phyloP scores from a whole-genome alignment of 2,329 filamentous ascomycete species.

The Proliferodiscus dingleyae region DNA sequence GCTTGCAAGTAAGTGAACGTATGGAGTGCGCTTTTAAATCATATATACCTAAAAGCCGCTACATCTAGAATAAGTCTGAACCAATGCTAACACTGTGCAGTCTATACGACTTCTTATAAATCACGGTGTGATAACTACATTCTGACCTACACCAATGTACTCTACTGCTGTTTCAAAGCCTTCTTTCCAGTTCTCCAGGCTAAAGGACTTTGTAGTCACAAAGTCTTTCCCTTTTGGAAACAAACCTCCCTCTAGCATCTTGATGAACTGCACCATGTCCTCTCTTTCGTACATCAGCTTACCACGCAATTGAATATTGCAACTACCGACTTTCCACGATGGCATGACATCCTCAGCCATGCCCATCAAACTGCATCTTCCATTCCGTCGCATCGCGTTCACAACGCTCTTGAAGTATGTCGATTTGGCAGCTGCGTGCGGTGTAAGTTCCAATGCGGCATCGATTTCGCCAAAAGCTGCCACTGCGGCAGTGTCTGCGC shows the following conservation, averaged over 20 bases:
- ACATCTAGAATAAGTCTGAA: too few relatives aligned
- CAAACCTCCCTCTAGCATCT: slow-evolving; percentile 3
- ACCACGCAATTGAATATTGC: background rate
- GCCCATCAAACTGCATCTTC: background rate
- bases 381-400: background rate
- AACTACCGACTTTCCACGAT: background rate
- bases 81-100: too few relatives aligned
- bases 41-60: too few relatives aligned
- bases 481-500: background rate
- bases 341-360: background rate
- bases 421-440: background rate
- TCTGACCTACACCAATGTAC: background rate
- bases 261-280: background rate
- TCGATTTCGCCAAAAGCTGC: slow-evolving; percentile 1
- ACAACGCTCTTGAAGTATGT: background rate
- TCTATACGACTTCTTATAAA: too few relatives aligned
- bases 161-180: background rate
- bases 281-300: slow-evolving; percentile 6
- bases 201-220: background rate
- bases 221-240: slow-evolving; percentile 3
- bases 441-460: slow-evolving; percentile 2
- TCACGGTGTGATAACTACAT: background rate
- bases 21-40: too few relatives aligned
- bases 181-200: background rate
- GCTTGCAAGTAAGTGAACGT: too few relatives aligned